Percentiles rank a stretch among this genome's conserved stretches.
Evolutionary conservation across 2,329 filamentous ascomycete genomes (phyloP).

Genomic region (Escovopsis sp.): DNA sequence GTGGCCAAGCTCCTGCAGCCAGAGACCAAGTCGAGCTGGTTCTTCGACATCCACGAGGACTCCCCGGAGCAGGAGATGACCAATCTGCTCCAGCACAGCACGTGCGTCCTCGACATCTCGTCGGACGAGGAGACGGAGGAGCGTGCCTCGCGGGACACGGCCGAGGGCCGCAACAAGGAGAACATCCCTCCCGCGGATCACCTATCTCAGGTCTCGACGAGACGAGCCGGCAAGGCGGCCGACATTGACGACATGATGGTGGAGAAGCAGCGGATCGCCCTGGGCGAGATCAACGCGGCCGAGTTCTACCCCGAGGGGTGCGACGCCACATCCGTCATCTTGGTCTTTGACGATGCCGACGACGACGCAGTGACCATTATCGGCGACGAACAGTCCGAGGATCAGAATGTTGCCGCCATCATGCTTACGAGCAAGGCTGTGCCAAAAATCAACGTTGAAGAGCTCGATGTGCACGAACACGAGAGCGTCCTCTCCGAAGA

Average conservation of each 20-base stretch:
- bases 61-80: slow-evolving; percentile 80
- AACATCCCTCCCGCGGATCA: slow-evolving; percentile 69
- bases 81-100: slow-evolving; percentile 84
- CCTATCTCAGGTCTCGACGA: slow-evolving; percentile 40
- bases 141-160: slow-evolving; percentile 34
- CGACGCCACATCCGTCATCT: slow-evolving; percentile 44
- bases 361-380: slow-evolving; percentile 4
- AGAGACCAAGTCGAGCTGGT: slow-evolving; percentile 55
- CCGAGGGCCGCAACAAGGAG: slow-evolving; percentile 68
- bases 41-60: slow-evolving; percentile 91
- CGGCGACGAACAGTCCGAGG: slow-evolving; percentile 11
- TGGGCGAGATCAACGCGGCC: slow-evolving; percentile 51
- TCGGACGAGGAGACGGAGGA: slow-evolving; percentile 65
- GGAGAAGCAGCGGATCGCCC: slow-evolving; percentile 48
- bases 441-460: slow-evolving; percentile 9
- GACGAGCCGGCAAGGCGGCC: slow-evolving; percentile 13
- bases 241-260: slow-evolving; percentile 40
- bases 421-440: slow-evolving; percentile 7
- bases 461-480: slow-evolving; percentile 18
- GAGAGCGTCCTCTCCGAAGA: slow-evolving; percentile 22
- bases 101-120: slow-evolving; percentile 73
- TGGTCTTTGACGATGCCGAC: slow-evolving; percentile 48
- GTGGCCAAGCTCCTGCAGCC: slow-evolving; percentile 26
- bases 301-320: slow-evolving; percentile 56
- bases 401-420: slow-evolving; percentile 1